A percentile compares a stretch with the other conserved stretches of the same genome.
Evolutionary conservation across 306 rosid genomes (phyloP).

Genomic region (Macrotyloma uniflorum): DNA sequence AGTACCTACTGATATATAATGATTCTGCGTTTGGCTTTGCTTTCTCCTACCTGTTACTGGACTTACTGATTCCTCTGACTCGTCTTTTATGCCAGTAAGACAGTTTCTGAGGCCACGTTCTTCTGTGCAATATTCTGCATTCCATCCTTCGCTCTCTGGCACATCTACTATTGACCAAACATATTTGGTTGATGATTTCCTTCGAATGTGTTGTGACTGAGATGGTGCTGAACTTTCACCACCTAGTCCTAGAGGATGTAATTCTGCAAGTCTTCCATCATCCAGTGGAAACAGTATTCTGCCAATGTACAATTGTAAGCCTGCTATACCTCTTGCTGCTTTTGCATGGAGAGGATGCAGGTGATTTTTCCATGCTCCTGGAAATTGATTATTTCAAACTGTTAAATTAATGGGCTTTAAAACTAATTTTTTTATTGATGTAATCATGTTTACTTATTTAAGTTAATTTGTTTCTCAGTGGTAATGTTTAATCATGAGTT

Average conservation of each 20-base stretch:
- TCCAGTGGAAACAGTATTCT: slow-evolving; percentile 3
- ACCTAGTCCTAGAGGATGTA: neutral
- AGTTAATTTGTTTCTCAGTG: no score
- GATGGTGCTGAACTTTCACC: slow-evolving; percentile 15
- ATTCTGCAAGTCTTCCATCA: slow-evolving; percentile 6
- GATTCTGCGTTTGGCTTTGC: neutral
- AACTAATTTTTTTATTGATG: no score
- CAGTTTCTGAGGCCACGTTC: neutral
- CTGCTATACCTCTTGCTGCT: slow-evolving; percentile 7
- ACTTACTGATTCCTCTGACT: neutral
- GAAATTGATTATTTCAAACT: neutral
- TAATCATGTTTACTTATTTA: no score
- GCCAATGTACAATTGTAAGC: slow-evolving; percentile 8
- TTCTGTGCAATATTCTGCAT: slow-evolving; percentile 16
- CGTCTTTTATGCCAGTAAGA: neutral
- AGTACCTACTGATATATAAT: neutral
- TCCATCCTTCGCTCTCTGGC: slow-evolving; percentile 21
- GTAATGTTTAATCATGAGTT: no score
- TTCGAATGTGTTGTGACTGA: neutral
- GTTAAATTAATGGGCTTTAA: no score
- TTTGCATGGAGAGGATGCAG: slow-evolving; percentile 17
- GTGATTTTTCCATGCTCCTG: slow-evolving; percentile 9
- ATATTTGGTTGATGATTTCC: slow-evolving; percentile 3
- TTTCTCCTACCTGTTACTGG: neutral
- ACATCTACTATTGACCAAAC: neutral